phyloP scores from a whole-genome alignment of 2,329 filamentous ascomycete species.

The Rhytidhysteron rufulum region DNA sequence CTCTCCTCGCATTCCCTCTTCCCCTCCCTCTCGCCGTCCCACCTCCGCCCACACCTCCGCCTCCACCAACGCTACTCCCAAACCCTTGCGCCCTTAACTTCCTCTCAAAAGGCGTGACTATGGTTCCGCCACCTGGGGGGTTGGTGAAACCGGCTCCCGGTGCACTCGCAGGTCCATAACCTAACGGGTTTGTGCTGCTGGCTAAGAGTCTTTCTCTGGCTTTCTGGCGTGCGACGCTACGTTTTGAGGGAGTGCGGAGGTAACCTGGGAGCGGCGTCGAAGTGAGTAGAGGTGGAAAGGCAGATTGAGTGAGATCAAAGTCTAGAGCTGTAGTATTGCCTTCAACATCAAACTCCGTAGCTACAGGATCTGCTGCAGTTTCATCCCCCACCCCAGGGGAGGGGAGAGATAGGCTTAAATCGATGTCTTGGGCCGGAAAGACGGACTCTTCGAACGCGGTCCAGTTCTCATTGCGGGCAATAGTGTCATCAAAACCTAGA shows the following conservation, averaged over 20 bases:
- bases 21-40: background rate
- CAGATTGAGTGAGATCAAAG: background rate
- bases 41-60: background rate
- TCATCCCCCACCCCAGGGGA: constrained; percentile 26
- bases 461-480: constrained; percentile 32
- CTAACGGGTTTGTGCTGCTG: constrained; percentile 14
- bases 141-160: constrained; percentile 17
- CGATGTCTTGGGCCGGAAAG: constrained; percentile 21
- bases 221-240: constrained; percentile 32
- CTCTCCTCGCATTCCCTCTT: background rate
- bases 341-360: background rate
- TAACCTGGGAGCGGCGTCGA: constrained; percentile 34
- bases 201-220: constrained; percentile 16
- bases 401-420: constrained; percentile 26
- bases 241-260: constrained; percentile 45
- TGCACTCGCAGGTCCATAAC: constrained; percentile 27
- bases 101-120: constrained; percentile 29
- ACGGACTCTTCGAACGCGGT: constrained; percentile 34
- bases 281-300: constrained; percentile 4
- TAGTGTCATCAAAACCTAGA: constrained; percentile 21
- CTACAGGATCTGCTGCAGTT: constrained; percentile 1
- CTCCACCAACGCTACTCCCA: constrained; percentile 5
- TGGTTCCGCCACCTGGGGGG: constrained; percentile 1
- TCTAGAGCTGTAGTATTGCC: constrained; percentile 3
- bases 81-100: constrained; percentile 29